Conservation (phyloP, 352 stramenopile species). For the Elongisporangium senticosum region DNA sequence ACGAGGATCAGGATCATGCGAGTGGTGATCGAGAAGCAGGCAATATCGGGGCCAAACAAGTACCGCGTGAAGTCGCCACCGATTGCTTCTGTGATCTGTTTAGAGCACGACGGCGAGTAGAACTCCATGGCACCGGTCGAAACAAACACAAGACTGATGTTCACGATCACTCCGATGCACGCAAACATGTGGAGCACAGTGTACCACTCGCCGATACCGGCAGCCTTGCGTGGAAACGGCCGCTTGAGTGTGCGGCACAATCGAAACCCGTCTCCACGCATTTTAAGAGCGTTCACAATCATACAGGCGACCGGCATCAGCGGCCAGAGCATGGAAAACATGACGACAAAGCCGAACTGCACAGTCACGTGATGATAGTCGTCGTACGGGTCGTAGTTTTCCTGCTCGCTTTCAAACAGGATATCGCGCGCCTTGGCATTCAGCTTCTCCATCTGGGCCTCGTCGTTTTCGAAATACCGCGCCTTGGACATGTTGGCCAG, state of each 20-base stretch:
- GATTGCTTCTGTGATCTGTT: conserved; percentile 49
- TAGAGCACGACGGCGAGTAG: conserved; percentile 39
- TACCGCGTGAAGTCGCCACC: conserved; percentile 54
- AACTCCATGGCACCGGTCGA: conserved; percentile 79
- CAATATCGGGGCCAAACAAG: conserved; percentile 68
- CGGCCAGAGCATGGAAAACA: conserved; percentile 85
- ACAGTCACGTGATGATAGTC: conserved; percentile 80
- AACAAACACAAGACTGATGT: conserved; percentile 73
- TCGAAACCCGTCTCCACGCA: conserved; percentile 67
- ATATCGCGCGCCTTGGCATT: conserved; percentile 67
- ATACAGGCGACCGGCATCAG: conserved; percentile 75
- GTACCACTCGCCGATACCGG: conserved; percentile 70
- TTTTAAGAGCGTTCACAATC: conserved; percentile 76
- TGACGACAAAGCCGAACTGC: conserved; percentile 82
- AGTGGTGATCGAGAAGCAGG: conserved; percentile 67
- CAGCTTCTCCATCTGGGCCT: conserved; percentile 52
- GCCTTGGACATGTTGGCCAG: conserved; percentile 63
- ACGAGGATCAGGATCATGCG: conserved; percentile 81
- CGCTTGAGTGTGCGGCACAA: conserved; percentile 69
- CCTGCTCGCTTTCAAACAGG: conserved; percentile 68
- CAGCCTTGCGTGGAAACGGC: conserved; percentile 66
- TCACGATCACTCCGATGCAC: conserved; percentile 63
- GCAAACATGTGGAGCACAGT: conserved; percentile 64
- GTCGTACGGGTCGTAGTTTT: conserved; percentile 77
- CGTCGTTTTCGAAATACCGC: conserved; percentile 62